Conservation (phyloP, 202 grass and related monocot species). For the Digitaria exilis region DNA sequence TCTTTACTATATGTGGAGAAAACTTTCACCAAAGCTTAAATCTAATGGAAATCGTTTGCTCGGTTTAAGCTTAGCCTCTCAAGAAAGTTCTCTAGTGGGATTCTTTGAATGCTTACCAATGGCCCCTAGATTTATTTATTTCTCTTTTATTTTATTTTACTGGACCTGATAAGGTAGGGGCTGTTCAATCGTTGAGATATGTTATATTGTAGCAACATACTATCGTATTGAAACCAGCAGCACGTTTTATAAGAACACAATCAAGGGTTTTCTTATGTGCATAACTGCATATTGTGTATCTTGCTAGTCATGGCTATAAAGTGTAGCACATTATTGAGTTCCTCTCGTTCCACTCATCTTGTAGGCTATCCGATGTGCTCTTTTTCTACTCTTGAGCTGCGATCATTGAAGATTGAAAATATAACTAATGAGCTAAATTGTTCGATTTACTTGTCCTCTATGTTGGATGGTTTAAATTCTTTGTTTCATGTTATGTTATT, state of each 20-base stretch:
- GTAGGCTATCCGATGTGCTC: not conserved
- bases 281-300: not conserved
- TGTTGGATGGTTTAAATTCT: not conserved
- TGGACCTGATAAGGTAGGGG: not conserved
- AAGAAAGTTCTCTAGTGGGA: not conserved
- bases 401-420: not conserved
- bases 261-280: not conserved
- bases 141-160: too few relatives aligned
- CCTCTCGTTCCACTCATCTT: not conserved
- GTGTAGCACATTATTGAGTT: too few relatives aligned
- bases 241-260: not conserved
- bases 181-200: not conserved
- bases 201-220: too few relatives aligned
- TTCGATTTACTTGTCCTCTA: not conserved
- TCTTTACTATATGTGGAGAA: not conserved
- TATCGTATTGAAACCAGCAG: not conserved
- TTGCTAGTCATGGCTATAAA: not conserved
- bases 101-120: not conserved
- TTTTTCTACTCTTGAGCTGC: not conserved
- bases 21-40: not conserved
- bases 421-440: not conserved
- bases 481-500: conserved; percentile 19
- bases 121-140: not conserved
- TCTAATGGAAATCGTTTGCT: not conserved
- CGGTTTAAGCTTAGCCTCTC: not conserved